A percentile compares a stretch with the other conserved stretches of the same genome.
Conservation (phyloP, 495 filamentous ascomycete species). For the Penicillium parvum region DNA sequence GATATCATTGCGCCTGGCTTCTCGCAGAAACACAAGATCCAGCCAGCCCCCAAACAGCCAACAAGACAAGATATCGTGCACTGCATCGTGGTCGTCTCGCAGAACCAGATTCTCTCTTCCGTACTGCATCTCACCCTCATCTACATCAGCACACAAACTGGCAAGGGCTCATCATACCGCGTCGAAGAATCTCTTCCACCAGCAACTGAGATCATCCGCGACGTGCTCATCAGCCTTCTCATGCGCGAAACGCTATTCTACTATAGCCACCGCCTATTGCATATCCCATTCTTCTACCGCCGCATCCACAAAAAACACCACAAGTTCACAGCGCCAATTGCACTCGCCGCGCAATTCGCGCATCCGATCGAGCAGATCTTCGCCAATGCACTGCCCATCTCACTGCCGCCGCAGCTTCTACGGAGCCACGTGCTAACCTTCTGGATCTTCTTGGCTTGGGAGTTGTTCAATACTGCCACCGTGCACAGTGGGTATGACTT, state of each 20-base stretch:
- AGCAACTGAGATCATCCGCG: conserved; percentile 27
- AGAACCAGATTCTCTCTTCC: conserved; percentile 44
- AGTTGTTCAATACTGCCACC: conserved; percentile 46
- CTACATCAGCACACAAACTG: conserved; percentile 11
- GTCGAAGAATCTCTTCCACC: conserved; percentile 32
- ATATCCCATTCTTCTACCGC: conserved; percentile 46
- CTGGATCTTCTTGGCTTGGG: conserved; percentile 44
- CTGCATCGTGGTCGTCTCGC: conserved; percentile 41
- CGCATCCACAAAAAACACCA: conserved; percentile 56
- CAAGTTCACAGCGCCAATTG: conserved; percentile 54
- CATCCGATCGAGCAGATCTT: conserved; percentile 56
- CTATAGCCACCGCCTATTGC: conserved; percentile 51
- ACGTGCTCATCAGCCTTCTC: conserved; percentile 44
- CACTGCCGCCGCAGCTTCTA: conserved; percentile 46
- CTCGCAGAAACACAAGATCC: conserved; percentile 53
- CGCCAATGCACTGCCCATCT: conserved; percentile 51
- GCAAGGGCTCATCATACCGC: conserved; percentile 25
- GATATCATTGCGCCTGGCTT: conserved; percentile 42
- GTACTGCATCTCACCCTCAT: conserved; percentile 33
- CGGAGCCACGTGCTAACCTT: conserved; percentile 47
- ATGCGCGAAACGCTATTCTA: conserved; percentile 54
- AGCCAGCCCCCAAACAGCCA: conserved; percentile 48
- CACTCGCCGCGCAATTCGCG: conserved; percentile 53
- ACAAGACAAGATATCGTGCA: conserved; percentile 38
- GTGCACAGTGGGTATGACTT: conserved; percentile 57